phyloP scores from a whole-genome alignment of 805 yeast genomes.

The Candida boidinii region DNA sequence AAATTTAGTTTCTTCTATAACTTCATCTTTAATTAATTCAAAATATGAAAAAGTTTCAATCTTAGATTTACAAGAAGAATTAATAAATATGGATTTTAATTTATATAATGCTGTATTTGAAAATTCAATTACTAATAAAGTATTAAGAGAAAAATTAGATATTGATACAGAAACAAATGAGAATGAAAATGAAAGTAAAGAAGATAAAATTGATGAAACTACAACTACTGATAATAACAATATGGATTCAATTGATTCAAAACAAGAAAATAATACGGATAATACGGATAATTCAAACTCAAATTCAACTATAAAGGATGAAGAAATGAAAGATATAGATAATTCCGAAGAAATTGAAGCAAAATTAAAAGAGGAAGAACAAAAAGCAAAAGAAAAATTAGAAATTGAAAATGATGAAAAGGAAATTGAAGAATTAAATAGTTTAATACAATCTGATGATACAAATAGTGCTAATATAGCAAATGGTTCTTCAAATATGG shows the following conservation, averaged over 20 bases:
- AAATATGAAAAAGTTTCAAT: no score
- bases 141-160: not conserved
- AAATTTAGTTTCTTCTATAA: slow-evolving; percentile 7
- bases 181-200: not conserved
- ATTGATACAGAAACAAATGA: slow-evolving; percentile 1
- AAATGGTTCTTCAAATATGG: not conserved
- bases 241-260: no score
- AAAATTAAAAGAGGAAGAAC: slow-evolving; percentile 1
- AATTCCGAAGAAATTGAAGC: slow-evolving; percentile 3
- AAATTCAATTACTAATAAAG: slow-evolving; percentile 21
- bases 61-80: no score
- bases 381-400: not conserved
- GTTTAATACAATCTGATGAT: slow-evolving; percentile 3
- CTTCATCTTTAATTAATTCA: no score
- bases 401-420: not conserved
- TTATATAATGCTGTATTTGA: slow-evolving; percentile 46
- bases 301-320: not conserved
- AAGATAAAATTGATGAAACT: slow-evolving; percentile 1
- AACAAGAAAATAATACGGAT: no score
- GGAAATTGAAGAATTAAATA: slow-evolving; percentile 6
- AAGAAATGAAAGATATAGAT: slow-evolving; percentile 3
- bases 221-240: no score
- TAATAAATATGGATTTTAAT: slow-evolving; percentile 30
- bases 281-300: no score
- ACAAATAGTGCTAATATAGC: not conserved